Base-by-base conservation (phyloP, 345 rosid species). In the Citrus hindsii region DNA sequence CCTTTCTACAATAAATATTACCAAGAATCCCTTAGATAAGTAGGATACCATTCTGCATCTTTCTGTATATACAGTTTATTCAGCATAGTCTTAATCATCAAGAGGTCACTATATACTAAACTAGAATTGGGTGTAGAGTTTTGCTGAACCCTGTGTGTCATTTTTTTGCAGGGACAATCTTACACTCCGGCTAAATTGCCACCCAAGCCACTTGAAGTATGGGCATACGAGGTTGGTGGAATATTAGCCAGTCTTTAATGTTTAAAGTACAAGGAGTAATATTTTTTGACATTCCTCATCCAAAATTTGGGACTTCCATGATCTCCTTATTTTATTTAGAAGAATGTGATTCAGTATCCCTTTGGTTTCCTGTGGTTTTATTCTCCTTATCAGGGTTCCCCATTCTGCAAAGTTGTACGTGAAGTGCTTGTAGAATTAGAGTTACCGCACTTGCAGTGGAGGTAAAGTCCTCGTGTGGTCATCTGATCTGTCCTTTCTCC, bases 381-480 rank as follows among this genome's bases (percentile, higher is more conserved):
- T 42, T 46, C 48, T 64, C 38, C 62, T 59, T 77, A 71, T 81
- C 81, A 93, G 99, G 93, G 90, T 72, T 95, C 97, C 19, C 98
- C 99, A 33, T 92, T 93, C 77, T 95, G 97, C 85, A 93, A 93
- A 83, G 78, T 91, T 75, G 97, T 86, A 24, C 94, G 94, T 1
- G 98, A 95, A 87, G 92, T 81, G 67, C 90, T 95, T 63, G 99
- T 93, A 51, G 98, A 93, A 81, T 82, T 93, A 62, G 97, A 92
- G 83, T 79, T 95, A 61, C 97, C 98, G 13, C 94, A 95, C 86
- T 82, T 92, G 37, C 82, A 84, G 28, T 89, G 79, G 83, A 91
- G 94, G 98, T 95, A 82, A 79, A 83, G 40, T 53, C 71, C 48
- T 14, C 35, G 69, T 32, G 2, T 66, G 5, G 42, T 65, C 42